Evolutionary conservation across 306 rosid species (phyloP).

Genomic region (Fragaria iinumae): DNA sequence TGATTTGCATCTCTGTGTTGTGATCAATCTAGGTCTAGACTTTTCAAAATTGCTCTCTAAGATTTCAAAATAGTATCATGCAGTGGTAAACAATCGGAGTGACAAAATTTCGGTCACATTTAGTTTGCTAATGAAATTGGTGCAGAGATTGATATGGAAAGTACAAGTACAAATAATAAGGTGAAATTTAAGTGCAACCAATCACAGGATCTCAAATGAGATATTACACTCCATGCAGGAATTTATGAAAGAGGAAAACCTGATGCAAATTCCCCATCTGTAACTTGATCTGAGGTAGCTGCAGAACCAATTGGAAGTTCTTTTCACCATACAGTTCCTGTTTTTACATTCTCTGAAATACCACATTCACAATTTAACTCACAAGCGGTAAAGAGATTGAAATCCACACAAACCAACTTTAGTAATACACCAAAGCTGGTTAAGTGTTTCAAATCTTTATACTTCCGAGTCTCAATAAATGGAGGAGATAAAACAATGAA

Average conservation of each 20-base stretch:
- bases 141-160: background rate
- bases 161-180: background rate
- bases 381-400: background rate
- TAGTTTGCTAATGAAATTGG: background rate
- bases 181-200: background rate
- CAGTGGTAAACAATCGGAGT: constrained; percentile 1
- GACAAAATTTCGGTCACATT: background rate
- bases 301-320: constrained; percentile 2
- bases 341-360: background rate
- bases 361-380: background rate
- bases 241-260: constrained; percentile 19
- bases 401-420: background rate
- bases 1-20: background rate
- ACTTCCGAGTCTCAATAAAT: background rate
- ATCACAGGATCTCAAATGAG: background rate
- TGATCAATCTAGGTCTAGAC: background rate
- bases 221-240: background rate
- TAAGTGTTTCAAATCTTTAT: background rate
- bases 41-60: no score
- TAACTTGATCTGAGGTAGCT: constrained; percentile 5
- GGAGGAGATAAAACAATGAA: background rate
- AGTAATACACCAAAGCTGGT: background rate
- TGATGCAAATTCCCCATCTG: background rate
- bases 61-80: background rate
- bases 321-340: constrained; percentile 2